Conservation (phyloP, 1,284 basidiomycete genomes). For the Coniferiporia weirii region DNA sequence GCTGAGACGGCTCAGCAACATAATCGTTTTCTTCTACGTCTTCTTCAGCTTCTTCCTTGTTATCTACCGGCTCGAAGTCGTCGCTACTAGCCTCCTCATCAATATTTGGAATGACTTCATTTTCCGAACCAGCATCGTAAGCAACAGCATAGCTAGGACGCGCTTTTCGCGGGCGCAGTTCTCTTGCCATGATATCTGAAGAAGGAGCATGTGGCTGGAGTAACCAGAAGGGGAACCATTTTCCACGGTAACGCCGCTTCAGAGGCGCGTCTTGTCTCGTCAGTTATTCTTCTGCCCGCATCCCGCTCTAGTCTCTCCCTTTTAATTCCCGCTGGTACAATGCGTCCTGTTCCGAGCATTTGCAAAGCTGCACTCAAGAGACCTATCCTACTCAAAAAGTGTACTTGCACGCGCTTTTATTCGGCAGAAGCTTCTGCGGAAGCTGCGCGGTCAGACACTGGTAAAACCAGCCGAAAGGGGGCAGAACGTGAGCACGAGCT, state of each 20-base stretch:
- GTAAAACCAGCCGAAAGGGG: not conserved
- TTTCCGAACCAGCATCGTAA: constrained; percentile 11
- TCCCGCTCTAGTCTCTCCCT: not conserved
- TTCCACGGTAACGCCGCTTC: too few species aligned
- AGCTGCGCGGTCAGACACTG: not conserved
- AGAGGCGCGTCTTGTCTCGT: too few species aligned
- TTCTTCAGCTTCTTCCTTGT: constrained; percentile 14
- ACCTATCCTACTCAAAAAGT: not conserved
- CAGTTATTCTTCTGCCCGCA: too few species aligned
- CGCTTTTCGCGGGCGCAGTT: constrained; percentile 39
- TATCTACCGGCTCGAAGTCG: constrained; percentile 29
- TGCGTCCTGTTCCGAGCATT: not conserved
- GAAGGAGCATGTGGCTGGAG: not conserved
- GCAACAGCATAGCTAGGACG: constrained; percentile 35
- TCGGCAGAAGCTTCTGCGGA: not conserved
- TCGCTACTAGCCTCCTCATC: constrained; percentile 26
- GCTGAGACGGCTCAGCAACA: constrained; percentile 15
- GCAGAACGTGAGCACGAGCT: constrained; percentile 4
- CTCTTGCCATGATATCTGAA: constrained; percentile 30
- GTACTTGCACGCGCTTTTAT: not conserved
- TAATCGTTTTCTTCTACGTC: constrained; percentile 20
- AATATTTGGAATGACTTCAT: constrained; percentile 20
- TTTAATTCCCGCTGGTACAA: not conserved
- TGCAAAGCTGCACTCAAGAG: not conserved
- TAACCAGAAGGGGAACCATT: too few species aligned